Conservation (phyloP, 164 flowering plant genomes). For the Vitis cinerea region DNA sequence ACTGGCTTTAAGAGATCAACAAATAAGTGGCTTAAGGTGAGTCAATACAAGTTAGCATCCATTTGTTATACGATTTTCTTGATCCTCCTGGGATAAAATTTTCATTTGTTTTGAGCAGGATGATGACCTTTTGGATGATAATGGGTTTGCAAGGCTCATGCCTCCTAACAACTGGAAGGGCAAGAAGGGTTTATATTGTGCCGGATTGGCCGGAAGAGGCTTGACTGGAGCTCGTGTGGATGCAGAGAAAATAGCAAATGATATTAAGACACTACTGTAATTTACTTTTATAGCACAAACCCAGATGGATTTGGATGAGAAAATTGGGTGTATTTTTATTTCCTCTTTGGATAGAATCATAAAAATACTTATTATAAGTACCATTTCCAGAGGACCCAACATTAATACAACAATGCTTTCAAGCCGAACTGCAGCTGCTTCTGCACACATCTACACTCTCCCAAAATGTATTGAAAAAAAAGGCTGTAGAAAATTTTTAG, state of each 20-base stretch:
- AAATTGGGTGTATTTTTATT: neutral
- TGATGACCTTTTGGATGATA: conserved; percentile 19
- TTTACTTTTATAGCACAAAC: too few relatives aligned
- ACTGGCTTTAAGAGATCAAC: conserved; percentile 53
- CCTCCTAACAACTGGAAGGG: conserved; percentile 36
- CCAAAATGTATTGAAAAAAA: neutral
- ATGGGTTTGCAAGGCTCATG: conserved; percentile 19
- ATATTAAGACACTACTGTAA: conserved; percentile 3
- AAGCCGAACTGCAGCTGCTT: neutral
- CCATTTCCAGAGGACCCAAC: neutral
- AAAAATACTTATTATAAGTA: too few relatives aligned
- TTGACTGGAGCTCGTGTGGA: conserved; percentile 22
- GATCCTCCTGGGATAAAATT: too few relatives aligned
- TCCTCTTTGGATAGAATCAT: neutral
- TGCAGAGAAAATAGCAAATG: conserved; percentile 25
- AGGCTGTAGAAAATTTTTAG: neutral
- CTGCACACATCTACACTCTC: neutral
- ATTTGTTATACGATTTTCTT: too few relatives aligned
- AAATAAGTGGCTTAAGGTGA: conserved; percentile 52
- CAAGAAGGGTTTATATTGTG: conserved; percentile 25
- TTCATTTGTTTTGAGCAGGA: conserved; percentile 1
- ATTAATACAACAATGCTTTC: neutral
- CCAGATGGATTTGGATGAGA: neutral
- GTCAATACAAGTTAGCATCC: too few relatives aligned
- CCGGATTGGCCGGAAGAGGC: conserved; percentile 30